Evolutionary conservation across 129 eudicot species (phyloP).

Genomic region (Chrysanthemum seticuspe): DNA sequence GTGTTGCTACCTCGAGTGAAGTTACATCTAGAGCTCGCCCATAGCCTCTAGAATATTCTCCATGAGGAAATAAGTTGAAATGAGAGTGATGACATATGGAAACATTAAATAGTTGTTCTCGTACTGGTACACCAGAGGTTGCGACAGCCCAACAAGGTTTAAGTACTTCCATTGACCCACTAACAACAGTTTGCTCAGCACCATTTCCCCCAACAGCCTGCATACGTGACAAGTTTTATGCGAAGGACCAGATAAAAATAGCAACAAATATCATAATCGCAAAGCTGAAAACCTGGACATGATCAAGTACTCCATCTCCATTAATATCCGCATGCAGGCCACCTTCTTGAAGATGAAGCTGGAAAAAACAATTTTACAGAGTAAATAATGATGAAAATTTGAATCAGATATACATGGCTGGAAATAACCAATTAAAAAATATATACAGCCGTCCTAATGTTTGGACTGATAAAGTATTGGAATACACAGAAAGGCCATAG

Average conservation of each 20-base stretch:
- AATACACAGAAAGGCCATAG: neutral
- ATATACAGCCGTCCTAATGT: neutral
- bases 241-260: neutral
- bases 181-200: conserved; percentile 91
- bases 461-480: neutral
- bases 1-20: conserved; percentile 97
- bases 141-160: conserved; percentile 99
- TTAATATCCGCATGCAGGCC: conserved; percentile 99
- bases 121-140: conserved; percentile 96
- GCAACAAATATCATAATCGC: conserved; percentile 4
- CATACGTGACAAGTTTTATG: conserved; percentile 8
- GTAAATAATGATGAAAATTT: neutral
- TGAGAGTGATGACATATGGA: conserved; percentile 87
- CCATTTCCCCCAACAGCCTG: conserved; percentile 97
- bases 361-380: conserved; percentile 15
- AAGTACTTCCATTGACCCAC: conserved; percentile 96
- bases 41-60: conserved; percentile 80
- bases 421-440: neutral
- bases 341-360: conserved; percentile 99
- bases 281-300: conserved; percentile 74
- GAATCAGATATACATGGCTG: no score
- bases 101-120: conserved; percentile 94
- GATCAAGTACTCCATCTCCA: conserved; percentile 99
- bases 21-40: conserved; percentile 58
- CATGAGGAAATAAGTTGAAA: conserved; percentile 80